phyloP scores from a whole-genome alignment of 1,139 yeast species.

The Candida pseudoviswanathii region DNA sequence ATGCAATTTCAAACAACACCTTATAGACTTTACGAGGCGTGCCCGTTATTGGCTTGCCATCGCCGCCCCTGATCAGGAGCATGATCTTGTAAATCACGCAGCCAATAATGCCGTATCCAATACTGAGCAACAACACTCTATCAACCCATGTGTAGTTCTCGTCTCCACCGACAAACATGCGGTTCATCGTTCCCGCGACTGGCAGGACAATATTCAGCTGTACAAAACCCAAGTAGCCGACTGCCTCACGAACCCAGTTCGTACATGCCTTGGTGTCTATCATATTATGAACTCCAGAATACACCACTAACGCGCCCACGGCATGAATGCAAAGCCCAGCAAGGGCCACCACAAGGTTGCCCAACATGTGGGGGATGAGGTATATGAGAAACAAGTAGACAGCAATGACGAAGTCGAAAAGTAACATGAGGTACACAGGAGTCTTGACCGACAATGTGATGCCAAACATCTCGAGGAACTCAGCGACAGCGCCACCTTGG shows the following conservation, averaged over 20 bases:
- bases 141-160: conserved; percentile 29
- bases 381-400: conserved; percentile 50
- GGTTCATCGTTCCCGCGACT: conserved; percentile 16
- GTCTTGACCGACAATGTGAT: conserved; percentile 36
- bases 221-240: neutral
- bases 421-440: conserved; percentile 37
- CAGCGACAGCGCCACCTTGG: conserved; percentile 22
- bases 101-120: conserved; percentile 44
- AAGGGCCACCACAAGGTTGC: conserved; percentile 26
- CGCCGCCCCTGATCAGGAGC: conserved; percentile 30
- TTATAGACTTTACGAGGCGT: conserved; percentile 51
- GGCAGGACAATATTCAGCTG: conserved; percentile 21
- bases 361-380: conserved; percentile 56
- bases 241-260: neutral
- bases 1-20: conserved; percentile 51
- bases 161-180: conserved; percentile 21
- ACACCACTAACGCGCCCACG: neutral
- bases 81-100: conserved; percentile 33
- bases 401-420: conserved; percentile 46
- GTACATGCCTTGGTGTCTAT: neutral
- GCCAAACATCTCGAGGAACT: conserved; percentile 40
- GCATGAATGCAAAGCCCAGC: neutral
- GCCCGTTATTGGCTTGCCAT: conserved; percentile 50
- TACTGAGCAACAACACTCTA: conserved; percentile 30
- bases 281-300: neutral